Evolutionary conservation across 176 grass and related monocot genomes (phyloP), one percentile per base, ranked within the genome.

Genomic region (Coix lacrymajobi): DNA sequence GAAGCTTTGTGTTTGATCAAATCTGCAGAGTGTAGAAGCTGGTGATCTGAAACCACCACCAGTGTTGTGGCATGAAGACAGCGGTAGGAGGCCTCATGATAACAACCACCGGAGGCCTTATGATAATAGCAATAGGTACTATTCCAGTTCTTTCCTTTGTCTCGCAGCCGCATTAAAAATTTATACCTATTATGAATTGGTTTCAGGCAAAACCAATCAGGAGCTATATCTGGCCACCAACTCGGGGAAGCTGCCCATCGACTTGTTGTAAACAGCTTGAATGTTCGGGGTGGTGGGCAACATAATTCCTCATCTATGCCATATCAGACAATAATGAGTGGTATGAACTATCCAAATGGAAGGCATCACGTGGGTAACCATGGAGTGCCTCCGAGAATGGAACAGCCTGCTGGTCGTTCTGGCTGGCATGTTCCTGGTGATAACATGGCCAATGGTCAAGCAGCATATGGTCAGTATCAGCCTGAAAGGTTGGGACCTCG

Each of bases 51-150:
- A 95, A 69, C 96, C 96, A 36, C 96, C 96, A 16, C 96, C 96
- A 41, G 89, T 88, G 85, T 77, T 99, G 43, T 99, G 96, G 96
- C 96, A 99, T 66, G 96, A 99, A 88, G 96, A 93, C 56, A 96
- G 16, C 46, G 91, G 93, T 64, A 89, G 92, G 70, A 94, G 81
- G 78, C 89, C 87, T 62, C 46, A 66, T 84, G 85, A 89, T 64
- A 91, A 92, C 75, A 82, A 73, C 1, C 30, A 52, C 31, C n/a
- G 73, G 30, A 20, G 72, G 31, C 30, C 72, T 75, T 51, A 36
- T 24, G 48, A 56, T 36, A 85, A 37, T 17, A 56, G 76, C 52
- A 88, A 40, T 66, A 86, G 83, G 84, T 80, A 80, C 20, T 49
- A 14, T 77, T 84, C 14, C 25, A 76, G 7, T 19, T 49, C 16